Base-by-base conservation (phyloP, 108 stramenopile genomes). In the Pseudonitzschia pungens region DNA sequence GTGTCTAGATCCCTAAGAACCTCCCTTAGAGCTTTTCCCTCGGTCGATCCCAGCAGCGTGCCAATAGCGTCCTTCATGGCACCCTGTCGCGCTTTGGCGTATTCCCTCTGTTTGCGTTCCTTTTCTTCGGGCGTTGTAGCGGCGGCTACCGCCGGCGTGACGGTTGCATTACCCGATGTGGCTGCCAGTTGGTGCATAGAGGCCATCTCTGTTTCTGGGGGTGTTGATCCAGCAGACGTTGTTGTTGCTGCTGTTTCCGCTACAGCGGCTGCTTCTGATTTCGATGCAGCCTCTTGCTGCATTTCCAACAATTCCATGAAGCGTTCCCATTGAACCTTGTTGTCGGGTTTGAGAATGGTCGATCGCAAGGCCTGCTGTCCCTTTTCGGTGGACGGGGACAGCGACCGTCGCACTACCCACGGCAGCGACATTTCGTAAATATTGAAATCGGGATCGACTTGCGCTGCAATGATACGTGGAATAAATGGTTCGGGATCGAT, bases 371-470 rank as follows among this genome's bases (percentile, higher is more conserved):
- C 63, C 50, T 48, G 15, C 48, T 40, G 16, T 29, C 74, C 74
- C 41, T 75, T 53, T 22, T 50, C 51, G 16, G 74, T 69, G 48
- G 43, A 15, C 24, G 74, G 74, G n/a, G 67, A 44, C 10, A 75
- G 48, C 3, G 74, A 62, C 52, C 74, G 26, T n/a, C 68, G 67
- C 3, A 75, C 44, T 10, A 65, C 74, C 67, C 67, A 75, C n/a
- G 74, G 74, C 52, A 68, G 9, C 22, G 74, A 65, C 63, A 69
- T 75, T 62, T 62, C 60, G 36, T 62, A 62, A n/a, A 62, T 62
- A 40, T 62, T 62, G 29, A 62, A 62, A n/a, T 62, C 60, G 15
- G 60, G 60, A 62, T 62, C 60, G 31, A 62, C 60, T 62, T 62
- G 60, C 7, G 60, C 60, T 62, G 60, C 18, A 4, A 26, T 10